Conservation (phyloP, 495 filamentous ascomycete genomes). For the Podospora bellae-mahoneyi region DNA sequence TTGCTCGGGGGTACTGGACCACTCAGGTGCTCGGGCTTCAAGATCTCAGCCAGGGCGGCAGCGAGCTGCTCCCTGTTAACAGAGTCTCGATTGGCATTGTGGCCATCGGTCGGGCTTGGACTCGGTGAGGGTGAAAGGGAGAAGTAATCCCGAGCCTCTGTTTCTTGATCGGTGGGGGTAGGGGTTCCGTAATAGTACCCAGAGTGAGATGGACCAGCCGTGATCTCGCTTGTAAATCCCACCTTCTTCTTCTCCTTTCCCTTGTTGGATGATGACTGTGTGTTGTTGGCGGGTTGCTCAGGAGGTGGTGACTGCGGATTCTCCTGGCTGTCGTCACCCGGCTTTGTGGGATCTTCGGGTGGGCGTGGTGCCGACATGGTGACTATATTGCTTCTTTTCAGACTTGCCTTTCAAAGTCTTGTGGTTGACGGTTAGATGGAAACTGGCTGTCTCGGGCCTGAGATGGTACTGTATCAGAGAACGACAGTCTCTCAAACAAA, state of each 20-base stretch:
- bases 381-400: background rate
- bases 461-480: background rate
- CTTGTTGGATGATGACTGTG: conserved; percentile 14
- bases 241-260: conserved; percentile 35
- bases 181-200: conserved; percentile 2
- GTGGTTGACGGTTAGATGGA: background rate
- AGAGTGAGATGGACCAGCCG: conserved; percentile 6
- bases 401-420: background rate
- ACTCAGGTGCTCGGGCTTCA: conserved; percentile 21
- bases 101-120: conserved; percentile 13
- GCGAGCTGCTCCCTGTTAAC: conserved; percentile 29
- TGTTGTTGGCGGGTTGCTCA: conserved; percentile 1
- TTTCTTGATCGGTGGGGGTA: conserved; percentile 17
- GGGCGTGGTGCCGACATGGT: conserved; percentile 20
- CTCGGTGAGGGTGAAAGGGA: conserved; percentile 20
- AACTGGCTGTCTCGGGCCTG: background rate
- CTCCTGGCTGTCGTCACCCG: background rate
- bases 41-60: conserved; percentile 25
- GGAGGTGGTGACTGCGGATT: background rate
- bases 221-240: conserved; percentile 23
- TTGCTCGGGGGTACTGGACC: conserved; percentile 18
- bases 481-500: background rate
- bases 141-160: conserved; percentile 25
- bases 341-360: conserved; percentile 3
- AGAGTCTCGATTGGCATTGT: conserved; percentile 18